Evolutionary conservation across 1,284 basidiomycete species (phyloP).

Genomic region (Heliocybe sulcata): DNA sequence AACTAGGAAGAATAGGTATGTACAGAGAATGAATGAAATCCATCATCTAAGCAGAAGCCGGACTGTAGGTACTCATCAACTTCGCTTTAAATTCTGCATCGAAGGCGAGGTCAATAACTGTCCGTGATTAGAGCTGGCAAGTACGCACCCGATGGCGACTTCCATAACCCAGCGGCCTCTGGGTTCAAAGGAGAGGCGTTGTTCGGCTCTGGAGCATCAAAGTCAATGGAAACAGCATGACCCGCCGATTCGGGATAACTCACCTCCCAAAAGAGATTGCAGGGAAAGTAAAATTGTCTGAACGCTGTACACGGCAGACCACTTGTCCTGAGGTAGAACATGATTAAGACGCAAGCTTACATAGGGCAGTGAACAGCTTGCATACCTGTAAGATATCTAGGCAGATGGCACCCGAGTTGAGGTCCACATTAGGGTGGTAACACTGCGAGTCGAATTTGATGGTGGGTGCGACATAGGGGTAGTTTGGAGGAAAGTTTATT

Average conservation of each 20-base stretch:
- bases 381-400: conserved; percentile 75
- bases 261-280: conserved; percentile 79
- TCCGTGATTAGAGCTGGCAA: background rate
- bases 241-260: conserved; percentile 14
- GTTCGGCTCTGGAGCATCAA: conserved; percentile 67
- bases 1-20: conserved; percentile 5
- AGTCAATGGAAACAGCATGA: conserved; percentile 2
- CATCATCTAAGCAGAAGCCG: conserved; percentile 29
- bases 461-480: conserved; percentile 75
- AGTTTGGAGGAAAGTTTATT: conserved; percentile 76
- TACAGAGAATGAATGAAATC: background rate
- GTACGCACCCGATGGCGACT: conserved; percentile 50
- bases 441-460: conserved; percentile 81
- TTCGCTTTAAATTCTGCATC: conserved; percentile 60
- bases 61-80: conserved; percentile 68
- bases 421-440: conserved; percentile 83
- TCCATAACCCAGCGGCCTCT: conserved; percentile 77
- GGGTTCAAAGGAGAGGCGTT: conserved; percentile 82
- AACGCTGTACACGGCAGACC: conserved; percentile 86
- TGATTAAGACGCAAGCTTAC: background rate
- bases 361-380: background rate
- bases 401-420: conserved; percentile 74
- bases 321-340: conserved; percentile 63
- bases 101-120: background rate
- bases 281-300: conserved; percentile 83